Base-by-base conservation (phyloP, 2,329 filamentous ascomycete species). In the Neocucurbitaria cava region DNA sequence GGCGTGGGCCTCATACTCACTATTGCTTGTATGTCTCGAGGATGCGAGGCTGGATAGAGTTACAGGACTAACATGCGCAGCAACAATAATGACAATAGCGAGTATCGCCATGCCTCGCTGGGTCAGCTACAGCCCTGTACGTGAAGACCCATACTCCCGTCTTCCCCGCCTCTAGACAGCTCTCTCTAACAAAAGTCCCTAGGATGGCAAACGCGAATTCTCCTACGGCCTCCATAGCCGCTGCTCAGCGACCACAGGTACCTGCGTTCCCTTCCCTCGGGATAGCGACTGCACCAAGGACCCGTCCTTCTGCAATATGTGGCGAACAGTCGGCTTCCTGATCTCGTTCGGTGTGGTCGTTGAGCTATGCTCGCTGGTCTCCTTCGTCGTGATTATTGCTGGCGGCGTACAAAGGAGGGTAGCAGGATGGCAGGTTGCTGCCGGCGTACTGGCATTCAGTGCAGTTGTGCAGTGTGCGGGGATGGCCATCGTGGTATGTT, bases 301-400 rank as follows among this genome's bases (percentile, higher is more conserved):
- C 47, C 85, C 88, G 64, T 83, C 86, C 69, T 97, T 98, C 78
- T 98, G 95, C 81, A 89, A 87, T 66, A 89, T 96, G 83, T 99
- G 94, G 94, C 85, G 90, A 54, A 91, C 87, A 23, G 87, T 92
- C 31, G 92, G 91, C 21, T 98, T 97, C 77, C 78, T 96, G 61
- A 92, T 96, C 79, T 90, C 88, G 47, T 90, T 97, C 66, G 85
- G 90, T 7, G 85, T 92, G 33, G 87, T 96, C n/a, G 74, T 95
- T 35, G 89, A 96, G 75, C 84, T 95, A 36, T 91, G 89, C 50
- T 87, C 87, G 6, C 77, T 96, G n/a, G 87, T 96, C 24, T 86
- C 88, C 17, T 96, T 94, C 76, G 70, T 88, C 26, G 85, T 96
- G 45, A 86, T 96, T 42, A 79, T 97, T 62, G 78, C 83, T 1